phyloP scores from a whole-genome alignment of 805 yeast species.

The Suhomyces sp. region DNA sequence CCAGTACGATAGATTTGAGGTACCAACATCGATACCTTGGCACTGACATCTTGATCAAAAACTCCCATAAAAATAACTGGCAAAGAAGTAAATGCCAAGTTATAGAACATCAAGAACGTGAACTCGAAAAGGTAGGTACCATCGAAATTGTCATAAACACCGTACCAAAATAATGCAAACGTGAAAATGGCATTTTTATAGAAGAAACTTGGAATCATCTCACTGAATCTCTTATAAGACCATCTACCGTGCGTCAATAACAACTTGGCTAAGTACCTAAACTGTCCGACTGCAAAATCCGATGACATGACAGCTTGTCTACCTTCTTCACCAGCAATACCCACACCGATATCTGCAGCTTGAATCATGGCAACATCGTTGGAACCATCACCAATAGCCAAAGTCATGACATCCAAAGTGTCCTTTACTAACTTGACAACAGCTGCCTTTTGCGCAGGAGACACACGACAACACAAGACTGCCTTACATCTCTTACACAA shows the following conservation, averaged over 20 bases:
- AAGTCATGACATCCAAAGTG: slow-evolving; percentile 67
- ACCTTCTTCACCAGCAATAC: slow-evolving; percentile 87
- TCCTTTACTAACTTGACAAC: slow-evolving; percentile 68
- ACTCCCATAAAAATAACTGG: slow-evolving; percentile 75
- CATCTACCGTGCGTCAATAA: slow-evolving; percentile 81
- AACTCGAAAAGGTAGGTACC: slow-evolving; percentile 76
- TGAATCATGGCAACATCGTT: slow-evolving; percentile 89
- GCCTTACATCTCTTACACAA: slow-evolving; percentile 74
- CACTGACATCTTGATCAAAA: slow-evolving; percentile 74
- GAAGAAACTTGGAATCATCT: slow-evolving; percentile 77
- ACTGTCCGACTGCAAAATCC: slow-evolving; percentile 81
- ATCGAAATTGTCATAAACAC: slow-evolving; percentile 65
- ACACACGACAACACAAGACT: slow-evolving; percentile 81
- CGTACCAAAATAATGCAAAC: slow-evolving; percentile 74
- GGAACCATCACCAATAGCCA: slow-evolving; percentile 85
- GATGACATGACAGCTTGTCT: slow-evolving; percentile 86
- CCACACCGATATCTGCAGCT: slow-evolving; percentile 81
- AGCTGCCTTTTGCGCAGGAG: slow-evolving; percentile 80
- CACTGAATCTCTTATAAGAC: slow-evolving; percentile 73
- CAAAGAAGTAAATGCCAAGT: slow-evolving; percentile 76
- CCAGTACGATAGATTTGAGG: slow-evolving; percentile 74
- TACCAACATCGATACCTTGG: slow-evolving; percentile 59
- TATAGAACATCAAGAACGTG: slow-evolving; percentile 75
- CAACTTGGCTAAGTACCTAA: slow-evolving; percentile 62
- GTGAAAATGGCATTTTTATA: slow-evolving; percentile 77